Conservation (phyloP, 306 rosid species). For the Cucumis hystrix region DNA sequence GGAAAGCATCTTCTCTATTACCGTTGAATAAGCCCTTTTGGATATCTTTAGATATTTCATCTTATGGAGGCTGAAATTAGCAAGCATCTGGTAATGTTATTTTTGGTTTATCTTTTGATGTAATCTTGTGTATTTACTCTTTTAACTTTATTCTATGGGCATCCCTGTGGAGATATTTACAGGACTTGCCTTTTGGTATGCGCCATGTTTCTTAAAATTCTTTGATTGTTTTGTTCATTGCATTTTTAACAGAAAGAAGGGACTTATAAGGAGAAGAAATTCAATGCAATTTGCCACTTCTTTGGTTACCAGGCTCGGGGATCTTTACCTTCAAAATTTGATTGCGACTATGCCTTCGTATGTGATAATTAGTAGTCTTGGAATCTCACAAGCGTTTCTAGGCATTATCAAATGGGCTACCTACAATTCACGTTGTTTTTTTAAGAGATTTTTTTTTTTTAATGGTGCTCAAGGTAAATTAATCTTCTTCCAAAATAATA, state of each 20-base stretch:
- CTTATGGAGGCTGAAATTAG: constrained; percentile 89
- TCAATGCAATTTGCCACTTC: constrained; percentile 95
- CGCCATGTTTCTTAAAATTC: neutral
- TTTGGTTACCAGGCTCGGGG: constrained; percentile 99
- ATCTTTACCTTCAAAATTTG: constrained; percentile 87
- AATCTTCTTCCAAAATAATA: too few species aligned
- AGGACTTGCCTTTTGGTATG: neutral
- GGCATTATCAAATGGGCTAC: too few species aligned
- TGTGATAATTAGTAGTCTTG: constrained; percentile 8
- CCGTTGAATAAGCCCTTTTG: too few species aligned
- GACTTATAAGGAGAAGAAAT: constrained; percentile 91
- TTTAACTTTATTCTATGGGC: neutral
- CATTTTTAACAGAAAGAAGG: constrained; percentile 78
- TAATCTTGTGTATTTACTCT: neutral
- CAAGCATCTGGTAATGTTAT: constrained; percentile 50
- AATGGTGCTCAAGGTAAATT: too few species aligned
- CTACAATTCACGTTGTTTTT: too few species aligned
- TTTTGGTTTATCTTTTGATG: neutral
- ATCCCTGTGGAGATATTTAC: neutral
- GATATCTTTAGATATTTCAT: too few species aligned
- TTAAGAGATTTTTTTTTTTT: too few species aligned
- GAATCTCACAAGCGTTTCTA: neutral
- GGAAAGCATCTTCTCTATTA: too few species aligned
- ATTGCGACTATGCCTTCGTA: constrained; percentile 94
- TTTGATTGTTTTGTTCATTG: neutral